Evolutionary conservation across 768 basidiomycete genomes (phyloP).

Genomic region (Psilocybe azurescens): DNA sequence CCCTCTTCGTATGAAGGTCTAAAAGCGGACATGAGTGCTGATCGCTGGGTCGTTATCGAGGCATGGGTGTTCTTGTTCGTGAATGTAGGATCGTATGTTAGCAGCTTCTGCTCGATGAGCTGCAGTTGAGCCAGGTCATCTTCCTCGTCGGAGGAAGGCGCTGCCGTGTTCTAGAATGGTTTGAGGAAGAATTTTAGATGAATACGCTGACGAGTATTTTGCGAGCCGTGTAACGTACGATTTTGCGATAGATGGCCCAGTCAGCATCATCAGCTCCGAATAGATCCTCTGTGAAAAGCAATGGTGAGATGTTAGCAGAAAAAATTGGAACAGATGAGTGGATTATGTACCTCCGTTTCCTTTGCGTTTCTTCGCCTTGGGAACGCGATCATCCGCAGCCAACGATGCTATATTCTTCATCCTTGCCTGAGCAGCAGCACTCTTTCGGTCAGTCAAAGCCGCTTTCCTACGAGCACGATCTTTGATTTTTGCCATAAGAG

Average conservation of each 20-base stretch:
- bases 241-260: constrained; percentile 97
- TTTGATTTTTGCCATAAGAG: constrained; percentile 83
- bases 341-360: constrained; percentile 68
- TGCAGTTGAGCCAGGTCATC: constrained; percentile 82
- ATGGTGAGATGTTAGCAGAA: background rate
- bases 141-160: constrained; percentile 85
- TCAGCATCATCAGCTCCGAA: constrained; percentile 96
- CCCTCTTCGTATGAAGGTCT: constrained; percentile 79
- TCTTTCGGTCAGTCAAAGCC: constrained; percentile 89
- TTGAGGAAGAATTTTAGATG: background rate
- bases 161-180: constrained; percentile 62
- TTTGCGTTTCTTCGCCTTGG: constrained; percentile 83
- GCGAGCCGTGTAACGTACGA: constrained; percentile 55
- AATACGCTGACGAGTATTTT: background rate
- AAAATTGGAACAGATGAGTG: background rate
- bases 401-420: constrained; percentile 96
- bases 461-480: constrained; percentile 80
- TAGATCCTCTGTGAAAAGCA: constrained; percentile 68
- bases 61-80: constrained; percentile 82
- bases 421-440: constrained; percentile 90
- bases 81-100: constrained; percentile 87
- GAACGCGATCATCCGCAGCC: constrained; percentile 83
- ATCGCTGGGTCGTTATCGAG: constrained; percentile 74
- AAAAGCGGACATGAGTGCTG: constrained; percentile 88
- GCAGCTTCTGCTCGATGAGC: constrained; percentile 77